Evolutionary conservation across 192 early-diverging fungal species (phyloP).

Genomic region (Rhizoclosmatium globosum): DNA sequence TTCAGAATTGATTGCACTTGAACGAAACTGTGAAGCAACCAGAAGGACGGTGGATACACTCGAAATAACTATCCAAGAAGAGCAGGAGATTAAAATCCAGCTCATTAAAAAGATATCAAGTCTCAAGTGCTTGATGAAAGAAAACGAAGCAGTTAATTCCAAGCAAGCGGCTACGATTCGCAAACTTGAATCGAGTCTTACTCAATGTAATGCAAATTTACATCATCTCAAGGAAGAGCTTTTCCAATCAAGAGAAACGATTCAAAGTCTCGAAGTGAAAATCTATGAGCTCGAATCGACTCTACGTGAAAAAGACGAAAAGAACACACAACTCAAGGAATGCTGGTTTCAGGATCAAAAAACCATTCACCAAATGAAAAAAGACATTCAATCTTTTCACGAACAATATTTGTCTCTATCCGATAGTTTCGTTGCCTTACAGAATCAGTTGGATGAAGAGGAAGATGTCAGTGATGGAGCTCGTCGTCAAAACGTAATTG

Average conservation of each 20-base stretch:
- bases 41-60: neutral
- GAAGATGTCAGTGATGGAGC: neutral
- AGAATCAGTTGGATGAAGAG: neutral
- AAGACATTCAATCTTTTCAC: no score
- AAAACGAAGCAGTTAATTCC: neutral
- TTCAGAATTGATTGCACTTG: no score
- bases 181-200: neutral
- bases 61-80: neutral
- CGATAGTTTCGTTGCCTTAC: neutral
- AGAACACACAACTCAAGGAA: no score
- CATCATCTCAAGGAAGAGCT: neutral
- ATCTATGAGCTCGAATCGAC: no score
- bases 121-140: neutral
- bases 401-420: neutral
- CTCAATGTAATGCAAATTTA: neutral
- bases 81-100: neutral
- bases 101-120: neutral
- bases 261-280: neutral
- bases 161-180: neutral
- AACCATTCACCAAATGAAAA: no score
- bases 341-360: no score
- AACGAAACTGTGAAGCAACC: no score
- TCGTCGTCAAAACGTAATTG: neutral
- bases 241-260: neutral
- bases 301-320: no score